A percentile compares a stretch with the other conserved stretches of the same genome.
Evolutionary conservation across 2,329 filamentous ascomycete species (phyloP).

Genomic region (Akanthomyces muscarius): DNA sequence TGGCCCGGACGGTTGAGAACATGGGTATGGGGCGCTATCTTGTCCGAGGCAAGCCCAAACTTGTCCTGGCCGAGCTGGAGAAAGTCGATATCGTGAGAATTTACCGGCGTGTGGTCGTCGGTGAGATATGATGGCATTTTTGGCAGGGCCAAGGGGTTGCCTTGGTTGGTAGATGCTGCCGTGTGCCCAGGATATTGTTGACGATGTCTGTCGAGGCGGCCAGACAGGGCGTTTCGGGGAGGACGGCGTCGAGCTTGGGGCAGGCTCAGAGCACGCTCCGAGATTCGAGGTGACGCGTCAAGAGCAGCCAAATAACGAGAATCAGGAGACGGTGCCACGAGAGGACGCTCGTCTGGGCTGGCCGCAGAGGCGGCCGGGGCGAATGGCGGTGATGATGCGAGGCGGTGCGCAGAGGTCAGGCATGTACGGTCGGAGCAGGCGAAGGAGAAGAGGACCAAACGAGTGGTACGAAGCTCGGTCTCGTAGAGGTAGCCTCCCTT

Average conservation of each 20-base stretch:
- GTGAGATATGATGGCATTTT: constrained; percentile 53
- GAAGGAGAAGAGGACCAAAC: background rate
- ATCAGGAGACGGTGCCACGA: constrained; percentile 4
- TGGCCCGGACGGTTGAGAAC: constrained; percentile 38
- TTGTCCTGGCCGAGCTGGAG: constrained; percentile 42
- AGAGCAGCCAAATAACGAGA: background rate
- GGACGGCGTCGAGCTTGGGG: background rate
- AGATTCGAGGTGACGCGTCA: background rate
- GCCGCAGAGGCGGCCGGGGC: constrained; percentile 4
- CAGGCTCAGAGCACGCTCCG: constrained; percentile 2
- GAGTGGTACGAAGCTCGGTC: background rate
- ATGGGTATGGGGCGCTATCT: constrained; percentile 34
- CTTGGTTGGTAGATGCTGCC: background rate
- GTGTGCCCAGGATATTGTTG: background rate
- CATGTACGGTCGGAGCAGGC: constrained; percentile 14
- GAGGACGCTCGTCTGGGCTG: constrained; percentile 11
- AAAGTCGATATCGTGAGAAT: constrained; percentile 40
- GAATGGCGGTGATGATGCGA: constrained; percentile 12
- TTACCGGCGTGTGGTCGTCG: constrained; percentile 41
- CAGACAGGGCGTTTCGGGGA: background rate
- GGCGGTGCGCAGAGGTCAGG: constrained; percentile 10
- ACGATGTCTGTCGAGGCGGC: background rate
- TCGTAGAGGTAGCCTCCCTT: background rate
- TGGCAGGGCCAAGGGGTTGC: constrained; percentile 20
- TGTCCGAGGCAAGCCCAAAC: constrained; percentile 32